phyloP scores from a whole-genome alignment of 2,329 filamentous ascomycete species.

The Acrocalymma vagum region DNA sequence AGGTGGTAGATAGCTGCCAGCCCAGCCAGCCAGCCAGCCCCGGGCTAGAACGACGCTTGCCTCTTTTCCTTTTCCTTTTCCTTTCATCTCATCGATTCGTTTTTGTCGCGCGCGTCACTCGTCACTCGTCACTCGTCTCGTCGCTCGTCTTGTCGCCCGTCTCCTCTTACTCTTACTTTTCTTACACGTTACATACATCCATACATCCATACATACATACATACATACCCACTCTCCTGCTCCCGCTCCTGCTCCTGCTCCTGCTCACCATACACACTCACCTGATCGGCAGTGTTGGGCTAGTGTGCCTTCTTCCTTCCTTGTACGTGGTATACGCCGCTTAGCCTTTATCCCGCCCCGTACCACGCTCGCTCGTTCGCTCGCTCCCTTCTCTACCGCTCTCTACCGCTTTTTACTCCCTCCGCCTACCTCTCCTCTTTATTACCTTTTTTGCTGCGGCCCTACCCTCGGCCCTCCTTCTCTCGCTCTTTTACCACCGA shows the following conservation, averaged over 20 bases:
- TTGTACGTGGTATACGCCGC: too few relatives aligned
- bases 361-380: too few relatives aligned
- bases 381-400: too few relatives aligned
- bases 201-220: not conserved
- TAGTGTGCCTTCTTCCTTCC: too few relatives aligned
- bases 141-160: constrained; percentile 1
- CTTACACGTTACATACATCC: constrained; percentile 28
- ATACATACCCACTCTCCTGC: constrained; percentile 9
- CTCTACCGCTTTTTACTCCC: too few relatives aligned
- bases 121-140: not conserved
- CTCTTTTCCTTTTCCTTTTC: too few relatives aligned
- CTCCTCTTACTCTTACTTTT: constrained; percentile 10
- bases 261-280: constrained; percentile 3
- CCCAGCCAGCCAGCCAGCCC: too few relatives aligned
- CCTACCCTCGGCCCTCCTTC: not conserved
- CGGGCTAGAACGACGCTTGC: too few relatives aligned
- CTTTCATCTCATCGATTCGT: constrained; percentile 22
- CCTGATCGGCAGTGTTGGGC: constrained; percentile 6
- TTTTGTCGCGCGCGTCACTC: not conserved
- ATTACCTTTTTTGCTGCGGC: too few relatives aligned
- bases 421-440: too few relatives aligned
- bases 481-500: constrained; percentile 17
- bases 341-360: too few relatives aligned
- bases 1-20: too few relatives aligned
- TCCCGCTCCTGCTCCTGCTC: constrained; percentile 3